phyloP scores from a whole-genome alignment of 202 grass and related monocot species.

The Tripidium arundinaceum region DNA sequence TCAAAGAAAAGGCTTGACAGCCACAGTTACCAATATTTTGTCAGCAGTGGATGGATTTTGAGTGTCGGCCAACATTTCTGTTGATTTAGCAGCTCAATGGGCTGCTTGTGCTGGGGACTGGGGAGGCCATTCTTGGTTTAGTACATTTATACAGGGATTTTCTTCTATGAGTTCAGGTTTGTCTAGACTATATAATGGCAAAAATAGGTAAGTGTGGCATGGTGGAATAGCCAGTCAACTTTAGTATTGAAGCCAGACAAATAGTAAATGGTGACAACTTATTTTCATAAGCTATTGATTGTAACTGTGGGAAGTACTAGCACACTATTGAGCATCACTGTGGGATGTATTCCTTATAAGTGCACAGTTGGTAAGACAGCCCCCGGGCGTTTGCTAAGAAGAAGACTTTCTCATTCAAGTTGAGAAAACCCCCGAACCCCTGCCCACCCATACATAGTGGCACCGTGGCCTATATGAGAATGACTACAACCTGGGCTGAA shows the following conservation, averaged over 20 bases:
- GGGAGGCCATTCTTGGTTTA: background rate
- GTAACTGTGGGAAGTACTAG: background rate
- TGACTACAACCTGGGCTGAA: too few relatives aligned
- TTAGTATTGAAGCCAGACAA: background rate
- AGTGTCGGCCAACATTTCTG: background rate
- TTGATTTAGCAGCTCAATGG: background rate
- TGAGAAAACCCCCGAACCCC: too few relatives aligned
- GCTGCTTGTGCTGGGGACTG: background rate
- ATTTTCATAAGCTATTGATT: background rate
- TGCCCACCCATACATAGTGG: too few relatives aligned
- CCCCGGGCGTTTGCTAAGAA: too few relatives aligned
- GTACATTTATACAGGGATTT: background rate
- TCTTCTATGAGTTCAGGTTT: background rate
- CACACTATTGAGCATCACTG: background rate
- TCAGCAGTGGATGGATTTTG: background rate
- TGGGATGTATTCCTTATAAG: background rate
- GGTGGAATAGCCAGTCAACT: background rate
- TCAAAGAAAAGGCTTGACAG: background rate
- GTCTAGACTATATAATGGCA: background rate
- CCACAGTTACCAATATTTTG: background rate
- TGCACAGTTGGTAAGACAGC: background rate
- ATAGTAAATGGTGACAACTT: background rate
- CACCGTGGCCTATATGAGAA: too few relatives aligned
- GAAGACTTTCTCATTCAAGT: too few relatives aligned
- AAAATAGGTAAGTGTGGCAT: background rate